phyloP scores from a whole-genome alignment of 164 flowering plant species.

The Berberis vulgaris region DNA sequence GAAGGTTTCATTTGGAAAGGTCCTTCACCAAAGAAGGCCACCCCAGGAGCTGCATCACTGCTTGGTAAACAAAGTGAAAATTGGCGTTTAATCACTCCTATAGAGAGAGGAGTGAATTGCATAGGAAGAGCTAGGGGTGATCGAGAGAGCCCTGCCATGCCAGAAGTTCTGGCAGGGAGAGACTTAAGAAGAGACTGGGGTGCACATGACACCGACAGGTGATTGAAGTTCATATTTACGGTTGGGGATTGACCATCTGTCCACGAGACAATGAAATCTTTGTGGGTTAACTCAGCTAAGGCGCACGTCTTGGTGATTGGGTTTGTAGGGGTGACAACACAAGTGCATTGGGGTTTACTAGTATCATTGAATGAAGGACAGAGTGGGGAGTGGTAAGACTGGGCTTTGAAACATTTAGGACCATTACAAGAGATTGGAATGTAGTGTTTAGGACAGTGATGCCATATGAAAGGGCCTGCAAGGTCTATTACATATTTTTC shows the following conservation, averaged over 20 bases:
- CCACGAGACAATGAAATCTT: constrained; percentile 14
- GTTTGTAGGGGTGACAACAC: constrained; percentile 19
- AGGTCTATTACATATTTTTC: constrained; percentile 25
- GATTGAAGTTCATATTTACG: constrained; percentile 3
- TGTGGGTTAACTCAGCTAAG: constrained; percentile 13
- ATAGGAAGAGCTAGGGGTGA: constrained; percentile 17
- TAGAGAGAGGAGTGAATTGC: constrained; percentile 9
- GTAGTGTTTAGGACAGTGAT: constrained; percentile 12
- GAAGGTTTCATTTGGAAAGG: constrained; percentile 22
- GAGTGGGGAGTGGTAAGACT: constrained; percentile 5
- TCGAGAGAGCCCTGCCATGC: constrained; percentile 27
- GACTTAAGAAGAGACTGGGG: constrained; percentile 13
- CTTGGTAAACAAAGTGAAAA: constrained; percentile 31
- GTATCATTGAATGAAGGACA: constrained; percentile 8
- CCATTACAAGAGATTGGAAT: constrained; percentile 14
- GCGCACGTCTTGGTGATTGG: constrained; percentile 16
- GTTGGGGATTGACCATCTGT: constrained; percentile 16
- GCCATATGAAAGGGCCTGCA: constrained; percentile 18
- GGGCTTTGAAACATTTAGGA: constrained; percentile 7
- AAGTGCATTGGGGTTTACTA: constrained; percentile 7
- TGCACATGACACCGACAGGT: constrained; percentile 20
- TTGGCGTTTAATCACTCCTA: constrained; percentile 6
- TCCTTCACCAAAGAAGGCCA: constrained; percentile 25
- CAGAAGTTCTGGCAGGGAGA: constrained; percentile 18
- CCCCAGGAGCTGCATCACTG: constrained; percentile 13